Conservation (phyloP, 345 rosid genomes). For the Hirschfeldia incana region DNA sequence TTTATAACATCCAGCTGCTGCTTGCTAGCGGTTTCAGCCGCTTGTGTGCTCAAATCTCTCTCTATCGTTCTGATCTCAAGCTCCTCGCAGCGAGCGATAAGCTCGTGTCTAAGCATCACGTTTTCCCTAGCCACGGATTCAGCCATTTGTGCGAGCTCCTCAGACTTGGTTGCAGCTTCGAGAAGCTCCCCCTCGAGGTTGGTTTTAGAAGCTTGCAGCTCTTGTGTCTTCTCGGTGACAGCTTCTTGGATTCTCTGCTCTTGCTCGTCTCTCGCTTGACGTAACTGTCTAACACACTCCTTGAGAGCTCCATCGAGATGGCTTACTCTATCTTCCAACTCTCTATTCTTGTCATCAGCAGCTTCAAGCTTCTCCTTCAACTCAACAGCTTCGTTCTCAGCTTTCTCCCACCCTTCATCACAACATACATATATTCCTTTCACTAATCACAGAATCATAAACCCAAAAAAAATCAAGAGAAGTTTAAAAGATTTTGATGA, state of each 20-base stretch:
- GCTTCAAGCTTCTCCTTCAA: slow-evolving; percentile 70
- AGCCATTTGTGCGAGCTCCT: slow-evolving; percentile 47
- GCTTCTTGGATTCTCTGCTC: slow-evolving; percentile 63
- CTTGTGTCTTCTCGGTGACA: slow-evolving; percentile 45
- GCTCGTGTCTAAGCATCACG: slow-evolving; percentile 57
- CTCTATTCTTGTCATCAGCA: slow-evolving; percentile 46
- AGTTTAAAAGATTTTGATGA: neutral
- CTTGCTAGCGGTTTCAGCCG: slow-evolving; percentile 91
- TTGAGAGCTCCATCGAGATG: slow-evolving; percentile 92
- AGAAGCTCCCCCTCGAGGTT: slow-evolving; percentile 56
- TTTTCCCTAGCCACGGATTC: slow-evolving; percentile 65
- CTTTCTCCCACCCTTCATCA: slow-evolving; percentile 83
- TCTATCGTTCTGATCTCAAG: slow-evolving; percentile 73
- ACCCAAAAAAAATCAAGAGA: neutral
- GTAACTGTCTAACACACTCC: slow-evolving; percentile 92
- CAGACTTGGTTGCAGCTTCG: slow-evolving; percentile 39
- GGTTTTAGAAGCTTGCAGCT: slow-evolving; percentile 57
- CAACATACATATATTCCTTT: neutral
- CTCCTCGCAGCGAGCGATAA: slow-evolving; percentile 66
- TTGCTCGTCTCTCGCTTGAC: slow-evolving; percentile 84
- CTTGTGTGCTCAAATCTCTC: slow-evolving; percentile 78
- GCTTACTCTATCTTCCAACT: slow-evolving; percentile 69
- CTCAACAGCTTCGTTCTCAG: slow-evolving; percentile 66
- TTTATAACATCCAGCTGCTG: slow-evolving; percentile 81
- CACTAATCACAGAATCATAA: neutral